A percentile compares a stretch with the other conserved stretches of the same genome.
These are phyloP conservation scores for Dactylellina drechsleri DNA, from an alignment of 2,329 filamentous ascomycete genomes.

Conservation along the genomic window DNA sequence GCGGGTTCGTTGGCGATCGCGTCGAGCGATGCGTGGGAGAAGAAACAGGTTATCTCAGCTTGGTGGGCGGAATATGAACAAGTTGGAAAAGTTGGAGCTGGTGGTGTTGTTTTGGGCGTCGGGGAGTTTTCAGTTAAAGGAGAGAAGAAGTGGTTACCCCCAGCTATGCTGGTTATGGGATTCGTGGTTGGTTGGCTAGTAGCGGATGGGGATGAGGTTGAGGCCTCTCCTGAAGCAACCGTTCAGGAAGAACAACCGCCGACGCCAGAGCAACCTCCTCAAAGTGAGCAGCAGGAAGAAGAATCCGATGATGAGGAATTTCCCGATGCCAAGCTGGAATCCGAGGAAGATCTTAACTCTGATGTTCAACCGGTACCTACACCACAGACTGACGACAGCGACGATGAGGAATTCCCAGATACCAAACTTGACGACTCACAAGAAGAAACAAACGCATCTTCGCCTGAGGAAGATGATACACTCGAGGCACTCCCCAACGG, in stretches of 20 bases:
- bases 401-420: slow-evolving; percentile 63
- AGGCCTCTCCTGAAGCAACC: not conserved
- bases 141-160: slow-evolving; percentile 90
- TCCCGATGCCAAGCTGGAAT: slow-evolving; percentile 61
- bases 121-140: slow-evolving; percentile 85
- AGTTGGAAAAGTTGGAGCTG: slow-evolving; percentile 81
- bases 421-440: slow-evolving; percentile 59
- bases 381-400: slow-evolving; percentile 57
- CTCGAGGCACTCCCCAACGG: slow-evolving; percentile 60
- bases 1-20: slow-evolving; percentile 86
- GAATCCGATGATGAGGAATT: slow-evolving; percentile 61
- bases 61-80: slow-evolving; percentile 95
- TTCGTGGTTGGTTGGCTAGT: slow-evolving; percentile 77
- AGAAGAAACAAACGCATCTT: slow-evolving; percentile 56
- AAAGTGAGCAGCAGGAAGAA: slow-evolving; percentile 55
- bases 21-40: slow-evolving; percentile 91
- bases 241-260: slow-evolving; percentile 12
- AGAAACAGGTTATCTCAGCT: slow-evolving; percentile 92
- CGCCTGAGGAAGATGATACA: slow-evolving; percentile 59
- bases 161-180: slow-evolving; percentile 85
- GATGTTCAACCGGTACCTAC: slow-evolving; percentile 6
- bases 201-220: slow-evolving; percentile 24
- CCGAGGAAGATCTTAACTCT: slow-evolving; percentile 57
- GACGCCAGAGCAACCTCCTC: slow-evolving; percentile 11
- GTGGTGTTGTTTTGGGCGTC: slow-evolving; percentile 81